Percentiles rank a stretch among this genome's conserved stretches.
phyloP scores from a whole-genome alignment of 805 yeast species.

The Candida ipomoeae region DNA sequence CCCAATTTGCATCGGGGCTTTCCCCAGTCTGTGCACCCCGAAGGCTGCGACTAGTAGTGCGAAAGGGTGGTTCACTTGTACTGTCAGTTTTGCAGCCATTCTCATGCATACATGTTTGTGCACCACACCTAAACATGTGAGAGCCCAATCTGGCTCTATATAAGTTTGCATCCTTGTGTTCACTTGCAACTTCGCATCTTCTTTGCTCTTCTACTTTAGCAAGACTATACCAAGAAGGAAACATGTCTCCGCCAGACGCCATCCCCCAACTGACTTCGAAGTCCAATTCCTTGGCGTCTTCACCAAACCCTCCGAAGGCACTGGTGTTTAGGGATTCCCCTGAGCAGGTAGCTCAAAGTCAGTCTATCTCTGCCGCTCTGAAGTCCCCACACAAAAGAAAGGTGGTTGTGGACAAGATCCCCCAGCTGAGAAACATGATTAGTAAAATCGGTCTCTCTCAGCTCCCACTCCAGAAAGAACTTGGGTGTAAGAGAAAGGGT shows the following conservation, averaged over 20 bases:
- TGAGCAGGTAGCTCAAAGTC: background rate
- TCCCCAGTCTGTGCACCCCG: background rate
- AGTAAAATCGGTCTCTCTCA: constrained; percentile 15
- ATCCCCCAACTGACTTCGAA: constrained; percentile 1
- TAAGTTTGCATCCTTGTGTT: background rate
- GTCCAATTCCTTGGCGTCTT: background rate
- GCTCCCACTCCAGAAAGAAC: constrained; percentile 31
- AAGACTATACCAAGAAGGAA: background rate
- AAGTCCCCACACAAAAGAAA: constrained; percentile 8
- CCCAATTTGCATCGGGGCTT: background rate
- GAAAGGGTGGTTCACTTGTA: background rate
- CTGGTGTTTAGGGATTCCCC: background rate
- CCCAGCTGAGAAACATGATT: constrained; percentile 15
- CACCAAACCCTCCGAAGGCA: background rate
- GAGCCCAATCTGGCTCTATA: background rate
- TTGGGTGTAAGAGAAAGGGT: constrained; percentile 24
- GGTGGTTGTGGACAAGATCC: constrained; percentile 11
- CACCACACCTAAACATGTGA: background rate
- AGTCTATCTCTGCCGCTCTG: background rate
- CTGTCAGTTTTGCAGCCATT: constrained; percentile 1
- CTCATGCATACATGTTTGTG: background rate
- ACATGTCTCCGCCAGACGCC: constrained; percentile 3
- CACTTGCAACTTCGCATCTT: background rate
- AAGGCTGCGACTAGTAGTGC: background rate
- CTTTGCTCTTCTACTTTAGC: background rate